A percentile compares a stretch with the other conserved stretches of the same genome.
Conservation (phyloP, 345 rosid genomes). For the Boechera divaricarpa region DNA sequence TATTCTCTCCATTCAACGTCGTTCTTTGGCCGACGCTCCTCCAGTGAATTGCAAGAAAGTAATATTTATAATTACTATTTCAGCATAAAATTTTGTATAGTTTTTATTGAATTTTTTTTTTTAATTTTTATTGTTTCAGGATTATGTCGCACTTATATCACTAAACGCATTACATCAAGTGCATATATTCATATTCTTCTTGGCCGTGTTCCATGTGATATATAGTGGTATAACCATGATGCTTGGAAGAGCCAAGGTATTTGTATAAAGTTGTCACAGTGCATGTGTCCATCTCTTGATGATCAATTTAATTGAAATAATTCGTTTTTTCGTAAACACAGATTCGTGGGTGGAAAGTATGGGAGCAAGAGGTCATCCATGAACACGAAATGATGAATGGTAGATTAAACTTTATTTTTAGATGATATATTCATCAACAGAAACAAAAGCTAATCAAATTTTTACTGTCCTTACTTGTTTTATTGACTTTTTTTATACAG, state of each 20-base stretch:
- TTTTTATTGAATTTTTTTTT: not conserved
- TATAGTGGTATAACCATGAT: constrained; percentile 78
- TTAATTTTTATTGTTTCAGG: constrained; percentile 47
- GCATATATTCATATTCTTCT: constrained; percentile 86
- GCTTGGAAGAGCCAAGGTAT: constrained; percentile 86
- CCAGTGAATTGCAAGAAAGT: constrained; percentile 18
- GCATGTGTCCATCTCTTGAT: not conserved
- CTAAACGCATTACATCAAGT: constrained; percentile 73
- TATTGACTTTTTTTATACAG: constrained; percentile 40
- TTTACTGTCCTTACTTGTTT: not conserved
- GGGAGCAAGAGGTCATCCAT: constrained; percentile 58
- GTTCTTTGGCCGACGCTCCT: constrained; percentile 45
- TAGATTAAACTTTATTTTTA: not conserved
- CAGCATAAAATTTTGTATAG: not conserved
- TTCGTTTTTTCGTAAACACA: constrained; percentile 28
- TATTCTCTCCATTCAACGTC: constrained; percentile 4
- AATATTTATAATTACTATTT: not conserved
- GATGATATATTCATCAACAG: not conserved
- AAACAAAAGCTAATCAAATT: not conserved
- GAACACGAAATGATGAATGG: constrained; percentile 44
- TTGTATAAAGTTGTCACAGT: not conserved
- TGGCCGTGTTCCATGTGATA: constrained; percentile 82
- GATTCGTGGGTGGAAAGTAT: constrained; percentile 85
- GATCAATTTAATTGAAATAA: not conserved
- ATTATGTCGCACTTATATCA: constrained; percentile 68